Evolutionary conservation across 352 stramenopile species (phyloP).

Genomic region (Phytophthora fragariaefolia): DNA sequence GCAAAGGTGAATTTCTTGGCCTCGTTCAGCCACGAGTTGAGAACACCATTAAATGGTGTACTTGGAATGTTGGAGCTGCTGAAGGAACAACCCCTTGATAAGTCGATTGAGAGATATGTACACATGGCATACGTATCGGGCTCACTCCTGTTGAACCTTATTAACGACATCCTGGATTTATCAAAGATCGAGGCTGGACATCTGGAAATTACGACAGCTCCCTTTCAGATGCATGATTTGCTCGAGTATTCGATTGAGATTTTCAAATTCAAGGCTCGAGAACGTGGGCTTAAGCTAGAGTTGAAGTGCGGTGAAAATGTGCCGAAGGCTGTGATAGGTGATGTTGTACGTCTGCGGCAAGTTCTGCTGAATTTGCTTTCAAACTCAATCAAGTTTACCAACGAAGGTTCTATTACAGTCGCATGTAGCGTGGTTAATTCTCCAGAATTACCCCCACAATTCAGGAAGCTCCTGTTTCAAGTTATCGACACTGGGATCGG

Average conservation of each 20-base stretch:
- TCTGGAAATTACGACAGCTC: conserved; percentile 83
- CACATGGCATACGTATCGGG: conserved; percentile 65
- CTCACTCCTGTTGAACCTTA: conserved; percentile 34
- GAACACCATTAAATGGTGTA: conserved; percentile 78
- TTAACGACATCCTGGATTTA: conserved; percentile 49
- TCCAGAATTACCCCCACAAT: conserved; percentile 53
- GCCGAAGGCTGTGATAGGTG: conserved; percentile 69
- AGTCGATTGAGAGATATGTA: conserved; percentile 68
- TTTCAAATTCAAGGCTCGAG: conserved; percentile 86
- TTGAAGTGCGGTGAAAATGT: conserved; percentile 64
- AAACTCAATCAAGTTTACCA: conserved; percentile 83
- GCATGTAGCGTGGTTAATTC: conserved; percentile 64
- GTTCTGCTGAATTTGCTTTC: conserved; percentile 61
- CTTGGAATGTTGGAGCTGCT: conserved; percentile 85
- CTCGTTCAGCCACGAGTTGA: conserved; percentile 83
- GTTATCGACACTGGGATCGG: conserved; percentile 83
- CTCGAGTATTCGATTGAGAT: conserved; percentile 89
- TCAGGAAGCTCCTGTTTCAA: conserved; percentile 79
- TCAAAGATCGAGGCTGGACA: conserved; percentile 93
- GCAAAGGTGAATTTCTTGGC: conserved; percentile 84
- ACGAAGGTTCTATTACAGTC: conserved; percentile 76
- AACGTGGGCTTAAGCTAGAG: conserved; percentile 86
- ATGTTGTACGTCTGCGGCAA: conserved; percentile 79
- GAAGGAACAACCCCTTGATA: conserved; percentile 76
- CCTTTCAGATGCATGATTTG: conserved; percentile 78